A percentile compares a stretch with the other conserved stretches of the same genome.
phyloP scores from a whole-genome alignment of 345 rosid species.

The Combretum micranthum region DNA sequence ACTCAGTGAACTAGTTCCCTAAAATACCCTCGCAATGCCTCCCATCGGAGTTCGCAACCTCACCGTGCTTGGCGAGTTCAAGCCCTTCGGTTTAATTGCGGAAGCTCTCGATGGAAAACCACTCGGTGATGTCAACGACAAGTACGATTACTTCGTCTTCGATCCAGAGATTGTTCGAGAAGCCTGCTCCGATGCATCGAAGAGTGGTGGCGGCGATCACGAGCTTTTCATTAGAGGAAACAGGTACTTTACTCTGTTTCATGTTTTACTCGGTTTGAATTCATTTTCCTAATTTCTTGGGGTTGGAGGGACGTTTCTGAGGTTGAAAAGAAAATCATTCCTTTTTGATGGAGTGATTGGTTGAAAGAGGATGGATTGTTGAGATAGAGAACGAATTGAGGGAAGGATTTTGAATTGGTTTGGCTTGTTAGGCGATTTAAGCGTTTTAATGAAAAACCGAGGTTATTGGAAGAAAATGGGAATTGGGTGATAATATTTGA shows the following conservation, averaged over 20 bases:
- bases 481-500: no score
- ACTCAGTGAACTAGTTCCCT: not conserved
- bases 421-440: no score
- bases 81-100: conserved; percentile 81
- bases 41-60: conserved; percentile 61
- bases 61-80: conserved; percentile 83
- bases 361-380: no score
- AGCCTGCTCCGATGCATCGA: conserved; percentile 22
- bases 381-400: no score
- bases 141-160: conserved; percentile 73
- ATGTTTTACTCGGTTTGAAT: not conserved
- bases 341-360: no score
- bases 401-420: no score
- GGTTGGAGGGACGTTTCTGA: no score
- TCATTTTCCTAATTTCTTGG: not conserved
- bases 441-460: no score
- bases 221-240: conserved; percentile 84
- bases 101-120: conserved; percentile 75
- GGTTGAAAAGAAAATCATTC: no score
- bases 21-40: conserved; percentile 28
- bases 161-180: conserved; percentile 52
- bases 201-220: conserved; percentile 46
- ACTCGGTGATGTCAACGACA: conserved; percentile 24
- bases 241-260: conserved; percentile 31
- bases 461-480: no score